Conservation (phyloP, 1,284 basidiomycete species). For the Irpex sp. region DNA sequence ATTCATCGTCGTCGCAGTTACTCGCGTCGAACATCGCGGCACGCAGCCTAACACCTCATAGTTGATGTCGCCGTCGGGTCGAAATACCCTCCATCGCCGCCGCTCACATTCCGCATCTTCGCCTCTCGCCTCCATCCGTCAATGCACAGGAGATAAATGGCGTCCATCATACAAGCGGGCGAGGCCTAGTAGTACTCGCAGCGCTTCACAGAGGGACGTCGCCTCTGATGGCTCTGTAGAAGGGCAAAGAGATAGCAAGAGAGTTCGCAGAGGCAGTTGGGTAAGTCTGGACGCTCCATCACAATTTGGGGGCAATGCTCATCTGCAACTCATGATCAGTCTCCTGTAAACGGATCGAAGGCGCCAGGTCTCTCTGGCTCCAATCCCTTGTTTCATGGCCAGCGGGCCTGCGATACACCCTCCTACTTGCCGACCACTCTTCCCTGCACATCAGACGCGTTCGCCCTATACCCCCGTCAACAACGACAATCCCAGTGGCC, state of each 20-base stretch:
- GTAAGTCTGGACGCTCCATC: constrained; percentile 29
- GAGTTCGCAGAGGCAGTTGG: constrained; percentile 38
- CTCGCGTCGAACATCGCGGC: background rate
- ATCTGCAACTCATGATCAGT: background rate
- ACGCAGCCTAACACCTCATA: background rate
- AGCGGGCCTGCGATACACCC: constrained; percentile 21
- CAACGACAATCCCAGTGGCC: constrained; percentile 2
- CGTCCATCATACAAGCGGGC: constrained; percentile 42
- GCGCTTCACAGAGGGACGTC: constrained; percentile 30
- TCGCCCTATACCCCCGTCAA: constrained; percentile 41
- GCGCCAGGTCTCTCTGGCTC: constrained; percentile 10
- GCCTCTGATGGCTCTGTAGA: constrained; percentile 37
- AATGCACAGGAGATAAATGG: constrained; percentile 30
- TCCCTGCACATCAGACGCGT: constrained; percentile 53
- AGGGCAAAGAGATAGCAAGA: constrained; percentile 48
- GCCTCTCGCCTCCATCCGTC: constrained; percentile 31
- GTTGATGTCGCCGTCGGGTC: constrained; percentile 32
- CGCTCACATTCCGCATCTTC: constrained; percentile 54
- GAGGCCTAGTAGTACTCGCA: constrained; percentile 32
- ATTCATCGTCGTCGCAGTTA: constrained; percentile 1
- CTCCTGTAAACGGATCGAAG: constrained; percentile 1
- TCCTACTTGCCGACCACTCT: constrained; percentile 30
- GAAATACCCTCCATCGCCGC: constrained; percentile 36
- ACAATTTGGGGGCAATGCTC: too few species aligned
- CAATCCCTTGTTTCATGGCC: constrained; percentile 14